Evolutionary conservation across 108 stramenopile species (phyloP), one percentile per base, ranked within the genome.

Genomic region (Schizochytrium sp.): DNA sequence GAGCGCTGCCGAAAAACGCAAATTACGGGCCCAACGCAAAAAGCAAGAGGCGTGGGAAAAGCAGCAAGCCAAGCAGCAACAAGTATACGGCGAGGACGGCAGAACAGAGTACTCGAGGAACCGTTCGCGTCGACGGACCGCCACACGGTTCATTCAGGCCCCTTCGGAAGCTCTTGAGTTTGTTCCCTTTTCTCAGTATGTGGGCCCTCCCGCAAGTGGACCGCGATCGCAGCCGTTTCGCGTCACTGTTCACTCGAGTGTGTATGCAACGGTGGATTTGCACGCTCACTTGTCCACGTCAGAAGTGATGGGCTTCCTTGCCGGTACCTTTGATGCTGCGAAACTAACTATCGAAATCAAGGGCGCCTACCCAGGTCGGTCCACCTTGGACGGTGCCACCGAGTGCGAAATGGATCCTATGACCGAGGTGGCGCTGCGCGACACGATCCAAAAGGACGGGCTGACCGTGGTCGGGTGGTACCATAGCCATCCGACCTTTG

Each of bases 361-460:
- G 51, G 51, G 51, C 45, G 76, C 76, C 25, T 83, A 53, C 51
- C 76, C 76, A 23, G 76, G 76, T 45, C 45, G 45, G 5, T 83
- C 76, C 76, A 87, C 41, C 23, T 91, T 94, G 60, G 87, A 91
- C 58, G 94, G 94, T 5, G 57, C 72, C 29, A 94, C 94, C 58
- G 94, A 95, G 72, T 94, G 94, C 8, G 95, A 95, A 60, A 94
- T 95, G 94, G 94, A 94, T 53, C 94, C 95, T 43, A 91, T 89
- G n/a, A 87, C 88, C 10, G 93, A 95, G 88, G 89, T 94, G 21
- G 87, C 88, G 45, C 90, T 91, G 14, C 89, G 93, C 43, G 93
- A 93, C 43, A 91, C 88, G 47, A 94, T 94, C 29, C 51, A 58
- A 28, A 59, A 87, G 44, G 88, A 90, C 28, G 93, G 92, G 29